These are phyloP conservation scores for Dictyostelium brefeldianum DNA, from an alignment of 78 protist species.

Conservation along the genomic window DNA sequence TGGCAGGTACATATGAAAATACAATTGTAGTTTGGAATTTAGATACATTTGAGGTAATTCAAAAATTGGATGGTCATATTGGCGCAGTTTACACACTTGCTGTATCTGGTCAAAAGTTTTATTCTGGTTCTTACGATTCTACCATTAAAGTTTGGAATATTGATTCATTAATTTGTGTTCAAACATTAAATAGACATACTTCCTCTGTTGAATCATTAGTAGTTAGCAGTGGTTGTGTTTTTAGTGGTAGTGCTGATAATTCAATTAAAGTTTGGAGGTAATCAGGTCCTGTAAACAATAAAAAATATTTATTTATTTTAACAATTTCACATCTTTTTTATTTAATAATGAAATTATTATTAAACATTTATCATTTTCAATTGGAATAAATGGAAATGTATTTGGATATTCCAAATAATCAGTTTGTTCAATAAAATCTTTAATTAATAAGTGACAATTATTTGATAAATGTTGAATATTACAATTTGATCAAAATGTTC, in stretches of 20 bases:
- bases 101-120: slow-evolving; percentile 49
- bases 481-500: too few relatives aligned
- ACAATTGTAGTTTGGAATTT: slow-evolving; percentile 68
- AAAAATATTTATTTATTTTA: too few relatives aligned
- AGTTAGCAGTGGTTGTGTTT: slow-evolving; percentile 36
- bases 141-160: slow-evolving; percentile 80
- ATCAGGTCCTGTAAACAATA: background rate
- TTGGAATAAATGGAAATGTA: too few relatives aligned
- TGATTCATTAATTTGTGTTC: slow-evolving; percentile 58
- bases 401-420: too few relatives aligned
- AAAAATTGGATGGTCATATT: slow-evolving; percentile 68
- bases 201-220: slow-evolving; percentile 75
- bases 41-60: slow-evolving; percentile 36
- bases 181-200: slow-evolving; percentile 81
- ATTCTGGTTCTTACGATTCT: slow-evolving; percentile 75
- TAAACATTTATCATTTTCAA: too few relatives aligned
- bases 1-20: slow-evolving; percentile 84
- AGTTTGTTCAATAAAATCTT: too few relatives aligned
- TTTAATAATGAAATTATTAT: too few relatives aligned
- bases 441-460: too few relatives aligned
- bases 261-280: slow-evolving; percentile 83
- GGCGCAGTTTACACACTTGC: slow-evolving; percentile 83
- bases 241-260: slow-evolving; percentile 85
- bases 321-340: too few relatives aligned
- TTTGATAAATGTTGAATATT: too few relatives aligned